Conservation (phyloP, 1,284 basidiomycete species). For the Acaromyces ingoldii region DNA sequence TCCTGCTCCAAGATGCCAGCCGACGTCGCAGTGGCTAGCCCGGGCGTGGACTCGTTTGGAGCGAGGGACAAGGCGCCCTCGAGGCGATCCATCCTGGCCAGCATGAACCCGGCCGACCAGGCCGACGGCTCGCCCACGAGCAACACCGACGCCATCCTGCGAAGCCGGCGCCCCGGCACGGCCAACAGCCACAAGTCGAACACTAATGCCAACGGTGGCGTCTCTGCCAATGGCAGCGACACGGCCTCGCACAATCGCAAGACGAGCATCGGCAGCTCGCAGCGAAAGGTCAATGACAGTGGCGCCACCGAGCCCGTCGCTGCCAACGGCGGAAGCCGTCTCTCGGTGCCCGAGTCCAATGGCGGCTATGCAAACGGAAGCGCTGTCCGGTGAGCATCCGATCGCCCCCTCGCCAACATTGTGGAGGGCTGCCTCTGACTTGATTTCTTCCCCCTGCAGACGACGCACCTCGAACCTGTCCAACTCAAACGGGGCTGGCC, state of each 20-base stretch:
- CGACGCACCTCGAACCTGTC: slow-evolving; percentile 6
- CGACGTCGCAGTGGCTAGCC: slow-evolving; percentile 3
- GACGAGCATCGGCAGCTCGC: neutral
- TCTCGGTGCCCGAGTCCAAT: neutral
- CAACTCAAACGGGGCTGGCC: too few relatives aligned
- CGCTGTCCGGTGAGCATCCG: neutral
- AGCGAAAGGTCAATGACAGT: neutral
- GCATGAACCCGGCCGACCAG: neutral
- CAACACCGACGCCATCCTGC: slow-evolving; percentile 14
- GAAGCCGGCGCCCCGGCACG: neutral
- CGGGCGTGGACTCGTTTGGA: neutral
- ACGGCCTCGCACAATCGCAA: neutral
- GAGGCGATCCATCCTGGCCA: slow-evolving; percentile 12
- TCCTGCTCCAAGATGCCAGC: too few relatives aligned
- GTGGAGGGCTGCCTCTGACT: too few relatives aligned
- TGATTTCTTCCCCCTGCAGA: slow-evolving; percentile 1
- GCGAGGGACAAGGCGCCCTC: slow-evolving; percentile 1
- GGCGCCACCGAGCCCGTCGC: neutral
- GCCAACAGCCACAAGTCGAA: too few relatives aligned
- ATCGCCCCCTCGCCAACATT: too few relatives aligned
- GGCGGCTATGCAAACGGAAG: neutral
- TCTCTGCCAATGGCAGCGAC: neutral
- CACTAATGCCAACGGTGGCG: too few relatives aligned
- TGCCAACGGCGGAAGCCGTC: neutral
- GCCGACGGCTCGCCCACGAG: neutral